Conservation (phyloP, 2,329 filamentous ascomycete genomes). For the Zasmidium cellare region DNA sequence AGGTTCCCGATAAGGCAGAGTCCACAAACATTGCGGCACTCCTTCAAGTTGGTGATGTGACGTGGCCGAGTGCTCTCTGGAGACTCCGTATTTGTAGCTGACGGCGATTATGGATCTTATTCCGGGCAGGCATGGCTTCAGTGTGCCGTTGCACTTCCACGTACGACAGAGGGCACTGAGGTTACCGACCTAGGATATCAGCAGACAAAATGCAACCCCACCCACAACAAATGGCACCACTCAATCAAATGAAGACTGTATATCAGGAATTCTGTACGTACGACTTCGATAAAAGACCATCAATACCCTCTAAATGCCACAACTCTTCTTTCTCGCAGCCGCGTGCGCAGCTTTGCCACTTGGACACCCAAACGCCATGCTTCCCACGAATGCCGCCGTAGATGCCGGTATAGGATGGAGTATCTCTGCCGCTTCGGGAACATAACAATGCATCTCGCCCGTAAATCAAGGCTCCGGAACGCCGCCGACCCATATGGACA, state of each 20-base stretch:
- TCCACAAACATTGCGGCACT: no score
- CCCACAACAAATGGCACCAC: background rate
- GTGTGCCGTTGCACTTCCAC: no score
- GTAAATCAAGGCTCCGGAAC: background rate
- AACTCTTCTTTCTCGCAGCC: background rate
- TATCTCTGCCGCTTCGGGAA: constrained; percentile 6
- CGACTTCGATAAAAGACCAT: background rate
- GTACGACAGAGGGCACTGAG: no score
- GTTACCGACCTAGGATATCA: background rate
- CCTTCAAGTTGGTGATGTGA: no score
- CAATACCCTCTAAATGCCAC: background rate
- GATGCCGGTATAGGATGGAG: background rate
- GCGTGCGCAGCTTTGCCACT: background rate
- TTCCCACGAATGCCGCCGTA: constrained; percentile 4
- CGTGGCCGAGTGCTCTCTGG: no score
- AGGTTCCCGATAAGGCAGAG: no score
- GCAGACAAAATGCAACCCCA: background rate
- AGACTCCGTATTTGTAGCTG: no score
- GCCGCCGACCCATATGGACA: constrained; percentile 8
- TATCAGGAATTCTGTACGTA: background rate
- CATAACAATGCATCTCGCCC: constrained; percentile 1
- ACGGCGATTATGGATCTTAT: no score
- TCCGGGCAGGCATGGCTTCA: no score
- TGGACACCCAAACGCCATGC: constrained; percentile 6
- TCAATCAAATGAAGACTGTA: background rate